Percentiles rank a stretch among this genome's conserved stretches.
These are phyloP conservation scores for Mycena galopus DNA, from an alignment of 768 basidiomycete species.

Conservation along the genomic window DNA sequence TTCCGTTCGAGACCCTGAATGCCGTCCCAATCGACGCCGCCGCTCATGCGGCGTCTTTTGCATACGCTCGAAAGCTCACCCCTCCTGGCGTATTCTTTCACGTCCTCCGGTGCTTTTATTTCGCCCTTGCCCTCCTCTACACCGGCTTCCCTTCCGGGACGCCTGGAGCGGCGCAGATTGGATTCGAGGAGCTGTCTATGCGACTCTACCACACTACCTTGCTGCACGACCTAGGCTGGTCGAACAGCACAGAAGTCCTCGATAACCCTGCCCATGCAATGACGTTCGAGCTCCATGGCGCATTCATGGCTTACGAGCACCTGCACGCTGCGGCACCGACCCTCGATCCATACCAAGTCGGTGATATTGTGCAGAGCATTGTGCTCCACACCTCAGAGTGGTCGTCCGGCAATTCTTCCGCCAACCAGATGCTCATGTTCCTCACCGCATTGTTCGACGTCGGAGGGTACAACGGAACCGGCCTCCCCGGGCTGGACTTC, in stretches of 20 bases:
- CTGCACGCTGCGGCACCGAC: background rate
- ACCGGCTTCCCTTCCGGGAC: background rate
- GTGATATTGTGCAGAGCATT: background rate
- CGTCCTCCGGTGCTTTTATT: background rate
- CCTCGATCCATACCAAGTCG: background rate
- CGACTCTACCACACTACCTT: background rate
- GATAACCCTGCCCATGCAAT: background rate
- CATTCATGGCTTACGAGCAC: background rate
- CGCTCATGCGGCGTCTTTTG: background rate
- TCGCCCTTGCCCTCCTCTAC: background rate
- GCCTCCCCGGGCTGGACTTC: background rate
- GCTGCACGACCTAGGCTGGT: background rate
- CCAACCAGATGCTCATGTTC: background rate
- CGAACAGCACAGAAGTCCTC: background rate
- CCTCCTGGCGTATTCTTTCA: background rate
- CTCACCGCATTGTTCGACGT: background rate
- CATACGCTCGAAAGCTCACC: background rate
- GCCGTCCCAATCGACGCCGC: background rate
- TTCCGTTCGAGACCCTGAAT: background rate
- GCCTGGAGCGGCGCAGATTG: background rate
- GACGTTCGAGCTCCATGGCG: background rate
- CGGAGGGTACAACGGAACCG: background rate
- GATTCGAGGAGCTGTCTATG: background rate
- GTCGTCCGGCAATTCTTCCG: background rate
- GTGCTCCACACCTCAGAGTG: background rate